phyloP scores from a whole-genome alignment of 371 early-diverging fungal species.

The Actinomortierella ambigua region DNA sequence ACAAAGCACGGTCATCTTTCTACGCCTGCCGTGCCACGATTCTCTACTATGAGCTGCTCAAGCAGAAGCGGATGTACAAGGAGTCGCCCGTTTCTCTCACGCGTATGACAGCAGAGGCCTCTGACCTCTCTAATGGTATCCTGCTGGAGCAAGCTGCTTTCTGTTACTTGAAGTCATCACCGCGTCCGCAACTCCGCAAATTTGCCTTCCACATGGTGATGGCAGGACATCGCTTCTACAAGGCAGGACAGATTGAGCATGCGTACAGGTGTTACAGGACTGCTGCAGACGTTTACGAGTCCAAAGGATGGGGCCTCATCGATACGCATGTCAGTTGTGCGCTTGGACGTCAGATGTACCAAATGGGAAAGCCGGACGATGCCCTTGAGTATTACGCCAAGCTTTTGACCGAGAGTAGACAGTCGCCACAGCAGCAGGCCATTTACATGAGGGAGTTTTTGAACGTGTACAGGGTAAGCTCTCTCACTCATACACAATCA shows the following conservation, averaged over 20 bases:
- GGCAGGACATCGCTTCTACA: slow-evolving; percentile 85
- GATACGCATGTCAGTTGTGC: slow-evolving; percentile 89
- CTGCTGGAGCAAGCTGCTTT: slow-evolving; percentile 91
- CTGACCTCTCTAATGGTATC: slow-evolving; percentile 77
- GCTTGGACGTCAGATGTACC: slow-evolving; percentile 77
- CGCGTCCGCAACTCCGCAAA: slow-evolving; percentile 75
- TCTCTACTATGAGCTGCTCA: slow-evolving; percentile 82
- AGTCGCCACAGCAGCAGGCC: slow-evolving; percentile 70
- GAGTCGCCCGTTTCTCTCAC: slow-evolving; percentile 75
- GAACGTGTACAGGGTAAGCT: slow-evolving; percentile 73
- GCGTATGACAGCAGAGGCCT: slow-evolving; percentile 76
- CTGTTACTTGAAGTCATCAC: slow-evolving; percentile 61
- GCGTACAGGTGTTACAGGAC: slow-evolving; percentile 76
- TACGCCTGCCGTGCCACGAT: slow-evolving; percentile 77
- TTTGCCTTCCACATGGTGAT: slow-evolving; percentile 88
- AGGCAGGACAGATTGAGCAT: slow-evolving; percentile 70
- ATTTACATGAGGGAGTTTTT: slow-evolving; percentile 80
- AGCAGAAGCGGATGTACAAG: slow-evolving; percentile 66
- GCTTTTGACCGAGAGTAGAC: slow-evolving; percentile 69
- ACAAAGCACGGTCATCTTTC: slow-evolving; percentile 63
- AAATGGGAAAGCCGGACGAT: slow-evolving; percentile 61
- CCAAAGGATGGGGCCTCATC: slow-evolving; percentile 76
- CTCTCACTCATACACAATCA: too few species aligned
- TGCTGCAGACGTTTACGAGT: slow-evolving; percentile 67
- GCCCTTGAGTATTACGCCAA: slow-evolving; percentile 66